phyloP scores from a whole-genome alignment of 2,329 filamentous ascomycete species.

The Aspergillus costaricaensis region DNA sequence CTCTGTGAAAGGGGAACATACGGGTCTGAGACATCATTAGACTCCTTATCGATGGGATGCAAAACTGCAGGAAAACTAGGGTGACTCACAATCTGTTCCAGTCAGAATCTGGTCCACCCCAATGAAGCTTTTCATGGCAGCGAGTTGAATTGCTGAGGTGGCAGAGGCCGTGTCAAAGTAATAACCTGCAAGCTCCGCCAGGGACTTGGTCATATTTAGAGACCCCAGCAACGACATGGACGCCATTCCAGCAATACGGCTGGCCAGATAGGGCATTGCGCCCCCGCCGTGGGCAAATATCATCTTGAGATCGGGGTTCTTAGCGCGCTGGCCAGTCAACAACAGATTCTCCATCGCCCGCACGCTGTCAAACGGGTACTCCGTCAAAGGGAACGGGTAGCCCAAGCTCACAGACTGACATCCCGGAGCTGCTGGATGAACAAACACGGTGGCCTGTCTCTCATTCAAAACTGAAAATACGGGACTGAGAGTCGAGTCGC shows the following conservation, averaged over 20 bases:
- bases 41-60: background rate
- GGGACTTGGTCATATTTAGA: conserved; percentile 14
- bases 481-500: background rate
- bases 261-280: conserved; percentile 25
- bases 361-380: conserved; percentile 30
- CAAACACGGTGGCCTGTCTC: conserved; percentile 3
- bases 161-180: conserved; percentile 22
- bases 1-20: conserved; percentile 21
- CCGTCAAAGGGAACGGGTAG: conserved; percentile 23
- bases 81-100: conserved; percentile 28
- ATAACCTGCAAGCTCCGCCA: conserved; percentile 27
- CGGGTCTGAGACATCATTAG: conserved; percentile 20
- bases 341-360: conserved; percentile 28
- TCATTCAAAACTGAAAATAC: background rate
- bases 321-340: conserved; percentile 19
- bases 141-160: conserved; percentile 24
- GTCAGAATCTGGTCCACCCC: conserved; percentile 22
- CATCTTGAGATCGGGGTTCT: conserved; percentile 24
- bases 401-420: conserved; percentile 6
- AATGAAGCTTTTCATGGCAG: conserved; percentile 28
- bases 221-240: conserved; percentile 22
- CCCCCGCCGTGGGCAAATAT: conserved; percentile 30
- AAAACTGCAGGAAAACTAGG: background rate
- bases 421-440: conserved; percentile 2
- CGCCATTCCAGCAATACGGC: conserved; percentile 23